Percentiles rank a stretch among this genome's conserved stretches.
Conservation (phyloP, 352 stramenopile genomes). For the Phytophthora cajani region DNA sequence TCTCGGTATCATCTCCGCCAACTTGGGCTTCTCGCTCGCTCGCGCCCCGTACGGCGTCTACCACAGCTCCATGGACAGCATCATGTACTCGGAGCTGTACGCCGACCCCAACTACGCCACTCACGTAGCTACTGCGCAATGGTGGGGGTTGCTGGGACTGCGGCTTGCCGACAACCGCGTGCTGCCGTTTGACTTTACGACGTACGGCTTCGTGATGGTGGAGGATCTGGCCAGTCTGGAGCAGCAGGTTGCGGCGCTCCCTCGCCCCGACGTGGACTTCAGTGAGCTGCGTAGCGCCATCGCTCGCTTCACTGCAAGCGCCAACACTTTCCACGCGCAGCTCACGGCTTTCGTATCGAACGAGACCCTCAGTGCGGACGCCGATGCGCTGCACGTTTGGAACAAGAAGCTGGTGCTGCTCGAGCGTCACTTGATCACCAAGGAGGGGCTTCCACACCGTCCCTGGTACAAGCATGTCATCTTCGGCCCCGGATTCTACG, state of each 20-base stretch:
- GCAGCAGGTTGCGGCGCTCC: conserved; percentile 29
- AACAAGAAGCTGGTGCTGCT: conserved; percentile 49
- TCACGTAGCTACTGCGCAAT: conserved; percentile 45
- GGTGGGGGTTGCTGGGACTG: conserved; percentile 64
- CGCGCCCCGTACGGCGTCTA: conserved; percentile 64
- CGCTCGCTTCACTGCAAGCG: conserved; percentile 35
- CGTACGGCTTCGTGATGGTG: conserved; percentile 58
- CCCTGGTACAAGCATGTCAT: conserved; percentile 57
- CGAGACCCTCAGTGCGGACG: conserved; percentile 19
- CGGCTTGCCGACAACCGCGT: conserved; percentile 50
- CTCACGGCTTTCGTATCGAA: conserved; percentile 37
- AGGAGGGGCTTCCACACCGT: conserved; percentile 48
- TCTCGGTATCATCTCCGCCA: conserved; percentile 75
- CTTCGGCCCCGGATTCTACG: conserved; percentile 51
- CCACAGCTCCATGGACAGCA: conserved; percentile 86
- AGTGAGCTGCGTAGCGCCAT: conserved; percentile 43
- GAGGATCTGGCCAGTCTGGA: conserved; percentile 44
- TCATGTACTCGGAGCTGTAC: conserved; percentile 68
- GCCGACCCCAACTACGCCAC: conserved; percentile 60
- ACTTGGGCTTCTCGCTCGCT: conserved; percentile 30
- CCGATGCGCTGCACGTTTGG: conserved; percentile 20
- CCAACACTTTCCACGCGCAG: conserved; percentile 22
- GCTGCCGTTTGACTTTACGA: conserved; percentile 68
- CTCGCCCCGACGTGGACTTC: conserved; percentile 39
- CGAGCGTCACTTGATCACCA: conserved; percentile 43